Evolutionary conservation across 371 early-diverging fungal species (phyloP), one percentile per base, ranked within the genome.

Genomic region (Mucor velutinosus): DNA sequence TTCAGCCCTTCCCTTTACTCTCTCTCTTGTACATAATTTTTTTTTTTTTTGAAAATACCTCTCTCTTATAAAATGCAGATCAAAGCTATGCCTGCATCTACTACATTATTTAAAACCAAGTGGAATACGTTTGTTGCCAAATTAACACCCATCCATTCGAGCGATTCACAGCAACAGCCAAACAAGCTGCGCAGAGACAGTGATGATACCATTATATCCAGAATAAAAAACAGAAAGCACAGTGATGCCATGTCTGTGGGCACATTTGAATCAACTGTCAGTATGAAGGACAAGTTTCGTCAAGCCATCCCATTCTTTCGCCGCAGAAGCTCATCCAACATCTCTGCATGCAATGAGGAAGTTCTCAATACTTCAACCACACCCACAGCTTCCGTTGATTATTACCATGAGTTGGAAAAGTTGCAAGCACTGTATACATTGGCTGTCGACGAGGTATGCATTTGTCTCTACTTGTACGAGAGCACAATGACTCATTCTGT

Each of bases 361-460:
- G 43, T 21, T 39, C 27, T 53, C 11, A 6, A 60, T 27, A 25
- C 43, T 0, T 6, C 56, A 11, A n/a, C 55, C 2, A 4, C 62
- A 37, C 23, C 62, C 19, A 45, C 32, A 0, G 0, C 61, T 29
- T 12, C 60, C 7, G 29, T 35, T 17, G 45, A 70, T 29, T 66
- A 56, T 30, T 55, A 19, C 30, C 49, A 64, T 49, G 60, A 66
- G 33, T 17, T 60, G 8, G 64, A 69, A 11, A 55, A 37, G 23
- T n/a, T 74, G 4, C 33, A 70, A 32, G 55, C 66, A 14, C 15
- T 70, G 5, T 74, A 74, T 25, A 33, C 45, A 23, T 21, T 69
- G 6, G 74, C 74, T 17, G 11, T 61, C 8, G 74, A 74, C n/a
- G 74, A 74, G 73, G 73, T 73, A 73, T 60, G 19, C 4, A 27